A percentile compares a stretch with the other conserved stretches of the same genome.
phyloP scores from a whole-genome alignment of 768 basidiomycete species.

The Psilocybe cyanescens region DNA sequence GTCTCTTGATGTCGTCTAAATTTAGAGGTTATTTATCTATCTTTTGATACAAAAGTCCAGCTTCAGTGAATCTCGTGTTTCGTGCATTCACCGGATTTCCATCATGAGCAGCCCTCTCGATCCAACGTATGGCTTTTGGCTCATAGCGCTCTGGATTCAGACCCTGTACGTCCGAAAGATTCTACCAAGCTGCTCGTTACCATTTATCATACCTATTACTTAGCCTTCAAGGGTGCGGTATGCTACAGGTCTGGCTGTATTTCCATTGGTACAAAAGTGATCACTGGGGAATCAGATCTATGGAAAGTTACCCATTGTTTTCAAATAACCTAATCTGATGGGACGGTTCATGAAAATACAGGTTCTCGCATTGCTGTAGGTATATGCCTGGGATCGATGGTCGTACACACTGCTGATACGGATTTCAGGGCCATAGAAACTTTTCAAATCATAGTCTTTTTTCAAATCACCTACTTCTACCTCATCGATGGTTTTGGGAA shows the following conservation, averaged over 20 bases:
- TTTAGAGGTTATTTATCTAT: no score
- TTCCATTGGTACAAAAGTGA: constrained; percentile 9
- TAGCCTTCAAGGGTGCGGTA: constrained; percentile 10
- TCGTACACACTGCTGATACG: not conserved
- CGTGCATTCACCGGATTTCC: no score
- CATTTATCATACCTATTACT: no score
- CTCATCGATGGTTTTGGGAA: constrained; percentile 27
- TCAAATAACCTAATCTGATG: not conserved
- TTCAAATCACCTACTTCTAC: constrained; percentile 19
- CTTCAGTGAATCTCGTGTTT: no score
- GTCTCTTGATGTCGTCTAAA: no score
- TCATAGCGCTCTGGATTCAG: no score
- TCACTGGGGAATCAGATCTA: not conserved
- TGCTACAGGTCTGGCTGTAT: constrained; percentile 9
- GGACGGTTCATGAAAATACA: not conserved
- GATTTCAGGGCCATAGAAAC: constrained; percentile 19
- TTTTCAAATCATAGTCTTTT: constrained; percentile 21
- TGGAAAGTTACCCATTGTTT: not conserved
- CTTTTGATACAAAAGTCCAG: no score
- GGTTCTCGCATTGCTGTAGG: not conserved
- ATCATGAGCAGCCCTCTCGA: no score
- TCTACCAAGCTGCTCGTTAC: no score
- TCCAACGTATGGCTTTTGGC: no score
- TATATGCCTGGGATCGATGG: not conserved
- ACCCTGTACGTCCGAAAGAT: no score